Evolutionary conservation across 768 basidiomycete genomes (phyloP), one percentile per base, ranked within the genome.

Genomic region (Phlegmacium glaucopus): DNA sequence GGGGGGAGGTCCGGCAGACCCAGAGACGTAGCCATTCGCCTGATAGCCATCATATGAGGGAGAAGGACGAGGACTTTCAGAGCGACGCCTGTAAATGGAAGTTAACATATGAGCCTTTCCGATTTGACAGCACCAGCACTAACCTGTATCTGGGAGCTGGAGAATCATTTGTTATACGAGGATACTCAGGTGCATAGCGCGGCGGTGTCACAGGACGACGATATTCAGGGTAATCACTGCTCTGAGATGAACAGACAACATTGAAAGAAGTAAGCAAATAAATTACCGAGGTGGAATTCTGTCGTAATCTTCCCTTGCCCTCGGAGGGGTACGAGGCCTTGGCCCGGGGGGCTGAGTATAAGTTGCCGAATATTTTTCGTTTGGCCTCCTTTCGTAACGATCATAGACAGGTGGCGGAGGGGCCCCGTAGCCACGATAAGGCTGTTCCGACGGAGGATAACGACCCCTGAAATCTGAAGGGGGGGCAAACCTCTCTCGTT

Each of bases 261-360:
- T 42, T 40, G 16, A 27, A 34, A 4, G 4, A n/a, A 16, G 47
- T 32, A 41, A 42, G 42, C 48, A 44, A 25, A 39, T 30, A 17
- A 15, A 71, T 63, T 70, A 87, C 83, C 84, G 76, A 58, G 76
- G 69, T 44, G 75, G 74, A 38, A 58, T 58, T 58, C 83, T 74
- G 28, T 87, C 85, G 52, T 77, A 81, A 17, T 87, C 85, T 34
- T 87, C 85, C 45, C 82, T 75, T 49, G 61, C 67, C 50, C 82
- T 71, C n/a, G 77, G 74, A 32, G 82, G 78, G 26, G 77, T 77
- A 49, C 80, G 73, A 53, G 82, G 73, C 29, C 86, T 76, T 5
- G 75, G 78, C 41, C 77, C 68, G 11, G 78, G 64, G 52, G 78
- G 71, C 45, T 73, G 79, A 44, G 75, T 63, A 35, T 69, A 71